Conservation (phyloP, 257 asterid species). For the Paraleonurus japonicus region DNA sequence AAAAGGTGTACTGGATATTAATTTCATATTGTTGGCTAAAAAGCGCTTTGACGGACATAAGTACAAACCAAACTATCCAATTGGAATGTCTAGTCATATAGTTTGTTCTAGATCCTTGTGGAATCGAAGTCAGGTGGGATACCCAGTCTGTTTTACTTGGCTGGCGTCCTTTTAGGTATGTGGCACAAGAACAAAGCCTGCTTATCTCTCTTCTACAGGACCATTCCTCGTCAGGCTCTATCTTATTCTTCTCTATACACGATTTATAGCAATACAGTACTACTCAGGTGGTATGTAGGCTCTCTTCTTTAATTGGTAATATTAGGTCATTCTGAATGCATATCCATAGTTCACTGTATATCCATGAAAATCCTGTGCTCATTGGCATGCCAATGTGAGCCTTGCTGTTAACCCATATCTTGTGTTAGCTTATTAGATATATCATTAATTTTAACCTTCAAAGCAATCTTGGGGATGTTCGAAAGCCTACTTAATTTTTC, state of each 20-base stretch:
- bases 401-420: not conserved
- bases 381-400: not conserved
- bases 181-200: not conserved
- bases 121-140: not conserved
- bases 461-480: not conserved
- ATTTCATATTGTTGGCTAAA: not conserved
- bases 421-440: not conserved
- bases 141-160: not conserved
- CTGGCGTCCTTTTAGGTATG: conserved; percentile 2
- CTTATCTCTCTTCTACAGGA: not conserved
- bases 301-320: not conserved
- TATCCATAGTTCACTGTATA: not conserved
- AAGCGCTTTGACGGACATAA: not conserved
- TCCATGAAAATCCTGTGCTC: not conserved
- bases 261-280: not conserved
- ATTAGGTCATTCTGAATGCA: not conserved
- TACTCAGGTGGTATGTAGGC: not conserved
- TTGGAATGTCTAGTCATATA: not conserved
- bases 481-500: not conserved
- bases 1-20: not conserved
- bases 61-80: not conserved
- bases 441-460: not conserved
- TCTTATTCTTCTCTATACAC: not conserved
- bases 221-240: not conserved
- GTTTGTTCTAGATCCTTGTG: not conserved